Base-by-base conservation (phyloP, 441 rosid species). In the Capsella rubella region DNA sequence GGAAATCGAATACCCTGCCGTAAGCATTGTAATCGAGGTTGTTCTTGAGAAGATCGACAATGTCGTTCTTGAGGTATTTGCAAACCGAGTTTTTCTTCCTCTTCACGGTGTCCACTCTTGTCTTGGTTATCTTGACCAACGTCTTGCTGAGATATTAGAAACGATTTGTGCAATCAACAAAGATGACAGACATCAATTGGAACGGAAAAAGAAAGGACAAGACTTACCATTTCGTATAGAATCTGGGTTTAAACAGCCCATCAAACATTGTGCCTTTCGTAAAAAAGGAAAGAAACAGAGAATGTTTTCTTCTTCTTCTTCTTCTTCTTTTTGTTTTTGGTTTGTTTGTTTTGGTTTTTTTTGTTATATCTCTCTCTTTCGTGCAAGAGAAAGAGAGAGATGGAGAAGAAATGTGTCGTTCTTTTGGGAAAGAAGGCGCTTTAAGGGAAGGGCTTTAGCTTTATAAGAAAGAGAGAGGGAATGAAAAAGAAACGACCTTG, bases 1-100 rank as follows among this genome's bases (percentile, higher is more conserved):
- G 40, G 15, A 6, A 29, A 62, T 69, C 12, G 8, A 7, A 2
- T 34, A 95, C 99, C 97, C 96, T 88, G 71, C 87, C 85, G 62
- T 82, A 90, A 10, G 99, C 98, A 76, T 87, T 85, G 76, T 81
- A 69, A 80, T 88, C 90, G 69, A 83, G 83, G 61, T 73, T 84
- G 29, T 47, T 82, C 66, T 58, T 80, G 57, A 95, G 89, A 64
- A 95, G 98, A 53, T 89, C 97, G 29, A 82, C 93, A 64, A 92
- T 75, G 82, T 89, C 97, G 29, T 84, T 86, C 84, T 81, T 90
- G 82, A 90, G 58, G 75, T 73, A 89, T 79, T 83, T 87, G 61
- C 80, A 80, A 54, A 88, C 83, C 10, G 90, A 79, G 57, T 34
- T 71, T 76, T 87, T 90, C 87, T 84, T 92, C 83, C 83, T 92